Evolutionary conservation across 345 rosid species (phyloP).

Genomic region (Toxicodendron radicans): DNA sequence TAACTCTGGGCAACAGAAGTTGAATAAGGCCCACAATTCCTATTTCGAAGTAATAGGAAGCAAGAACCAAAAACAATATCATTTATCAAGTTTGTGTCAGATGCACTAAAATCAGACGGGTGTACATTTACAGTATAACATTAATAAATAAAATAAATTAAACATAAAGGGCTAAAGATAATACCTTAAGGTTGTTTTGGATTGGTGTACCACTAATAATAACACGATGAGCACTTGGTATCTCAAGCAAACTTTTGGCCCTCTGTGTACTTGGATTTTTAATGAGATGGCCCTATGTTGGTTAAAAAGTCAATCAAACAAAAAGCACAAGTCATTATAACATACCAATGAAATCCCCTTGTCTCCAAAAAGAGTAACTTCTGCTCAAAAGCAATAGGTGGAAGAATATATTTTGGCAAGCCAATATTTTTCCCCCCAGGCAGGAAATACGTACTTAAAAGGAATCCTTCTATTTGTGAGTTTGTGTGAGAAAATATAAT

Average conservation of each 20-base stretch:
- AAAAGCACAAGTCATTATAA: neutral
- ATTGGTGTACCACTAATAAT: slow-evolving; percentile 94
- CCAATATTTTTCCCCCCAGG: neutral
- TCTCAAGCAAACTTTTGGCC: slow-evolving; percentile 95
- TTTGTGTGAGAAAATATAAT: neutral
- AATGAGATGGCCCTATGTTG: slow-evolving; percentile 86
- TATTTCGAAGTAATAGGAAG: slow-evolving; percentile 30
- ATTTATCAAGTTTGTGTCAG: slow-evolving; percentile 5
- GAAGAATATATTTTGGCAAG: neutral
- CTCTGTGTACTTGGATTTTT: slow-evolving; percentile 97
- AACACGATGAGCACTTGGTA: slow-evolving; percentile 88
- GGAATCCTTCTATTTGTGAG: neutral
- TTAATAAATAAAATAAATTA: too few relatives aligned
- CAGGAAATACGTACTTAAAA: neutral
- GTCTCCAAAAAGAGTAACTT: neutral
- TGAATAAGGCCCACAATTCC: slow-evolving; percentile 97
- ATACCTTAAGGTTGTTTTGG: slow-evolving; percentile 96
- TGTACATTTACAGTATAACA: slow-evolving; percentile 2
- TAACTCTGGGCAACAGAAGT: slow-evolving; percentile 87
- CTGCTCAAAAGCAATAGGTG: neutral
- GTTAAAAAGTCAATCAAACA: slow-evolving; percentile 2
- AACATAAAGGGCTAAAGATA: slow-evolving; percentile 17
- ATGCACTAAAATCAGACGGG: slow-evolving; percentile 3
- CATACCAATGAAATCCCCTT: neutral
- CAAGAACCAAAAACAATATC: slow-evolving; percentile 9